Evolutionary conservation across 176 grass and related monocot genomes (phyloP).

Genomic region (Poa annua): DNA sequence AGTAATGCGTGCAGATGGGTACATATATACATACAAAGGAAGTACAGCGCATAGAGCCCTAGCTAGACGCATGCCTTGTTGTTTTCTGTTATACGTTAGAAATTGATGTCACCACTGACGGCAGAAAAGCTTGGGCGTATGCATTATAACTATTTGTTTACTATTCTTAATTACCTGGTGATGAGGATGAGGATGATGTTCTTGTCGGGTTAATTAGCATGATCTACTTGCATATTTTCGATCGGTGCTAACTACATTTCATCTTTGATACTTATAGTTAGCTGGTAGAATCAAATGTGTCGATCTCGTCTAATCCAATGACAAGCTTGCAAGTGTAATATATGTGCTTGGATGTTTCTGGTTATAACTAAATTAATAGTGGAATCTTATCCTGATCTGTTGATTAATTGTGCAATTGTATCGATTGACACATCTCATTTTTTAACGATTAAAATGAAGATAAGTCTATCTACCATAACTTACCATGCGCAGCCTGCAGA

Average conservation of each 20-base stretch:
- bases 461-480: background rate
- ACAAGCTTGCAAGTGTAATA: background rate
- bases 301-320: background rate
- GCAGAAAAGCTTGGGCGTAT: background rate
- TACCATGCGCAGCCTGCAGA: background rate
- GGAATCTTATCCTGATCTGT: background rate
- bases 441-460: background rate
- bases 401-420: background rate
- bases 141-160: constrained; percentile 18
- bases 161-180: constrained; percentile 11
- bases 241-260: background rate
- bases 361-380: background rate
- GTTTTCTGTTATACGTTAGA: background rate
- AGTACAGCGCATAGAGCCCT: background rate
- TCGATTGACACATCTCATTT: background rate
- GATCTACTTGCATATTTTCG: constrained; percentile 18
- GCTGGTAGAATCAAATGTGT: background rate
- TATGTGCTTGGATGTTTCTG: background rate
- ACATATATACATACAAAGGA: constrained; percentile 19
- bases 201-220: constrained; percentile 30
- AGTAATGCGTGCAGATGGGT: background rate
- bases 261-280: background rate
- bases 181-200: constrained; percentile 12
- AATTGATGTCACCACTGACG: constrained; percentile 28
- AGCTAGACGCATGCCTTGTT: background rate